A percentile compares a stretch with the other conserved stretches of the same genome.
Evolutionary conservation across 768 basidiomycete genomes (phyloP).

Genomic region (Sarcodon sp.): DNA sequence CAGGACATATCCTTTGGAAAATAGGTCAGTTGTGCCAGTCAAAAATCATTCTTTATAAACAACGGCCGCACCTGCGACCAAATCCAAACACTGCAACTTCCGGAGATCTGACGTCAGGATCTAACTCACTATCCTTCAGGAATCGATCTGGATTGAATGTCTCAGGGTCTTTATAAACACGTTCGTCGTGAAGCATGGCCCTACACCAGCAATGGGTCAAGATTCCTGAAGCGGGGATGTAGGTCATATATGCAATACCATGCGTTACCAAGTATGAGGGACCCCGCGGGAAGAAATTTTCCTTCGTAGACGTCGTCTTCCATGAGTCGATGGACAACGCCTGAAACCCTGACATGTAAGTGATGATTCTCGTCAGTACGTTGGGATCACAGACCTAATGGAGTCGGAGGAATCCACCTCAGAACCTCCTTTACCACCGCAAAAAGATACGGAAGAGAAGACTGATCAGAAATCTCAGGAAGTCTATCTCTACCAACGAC

Average conservation of each 20-base stretch:
- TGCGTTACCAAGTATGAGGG: slow-evolving; percentile 38
- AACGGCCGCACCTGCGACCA: too few relatives aligned
- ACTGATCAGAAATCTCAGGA: slow-evolving; percentile 45
- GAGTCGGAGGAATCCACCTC: slow-evolving; percentile 46
- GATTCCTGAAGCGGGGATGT: too few relatives aligned
- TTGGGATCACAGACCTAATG: slow-evolving; percentile 28
- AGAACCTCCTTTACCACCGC: slow-evolving; percentile 41
- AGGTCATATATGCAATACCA: too few relatives aligned
- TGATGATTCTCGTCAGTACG: too few relatives aligned
- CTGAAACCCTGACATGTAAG: background rate
- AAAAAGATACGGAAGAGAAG: slow-evolving; percentile 43
- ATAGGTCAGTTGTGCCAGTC: too few relatives aligned
- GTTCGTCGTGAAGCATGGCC: slow-evolving; percentile 3
- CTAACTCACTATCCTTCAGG: slow-evolving; percentile 1
- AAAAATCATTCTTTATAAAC: too few relatives aligned
- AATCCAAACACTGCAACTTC: slow-evolving; percentile 8
- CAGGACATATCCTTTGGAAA: slow-evolving; percentile 16
- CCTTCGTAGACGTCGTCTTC: slow-evolving; percentile 45
- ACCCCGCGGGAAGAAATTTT: slow-evolving; percentile 45
- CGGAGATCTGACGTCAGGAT: slow-evolving; percentile 3
- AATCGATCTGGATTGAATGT: slow-evolving; percentile 5
- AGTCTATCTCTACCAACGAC: slow-evolving; percentile 43
- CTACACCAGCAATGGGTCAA: too few relatives aligned
- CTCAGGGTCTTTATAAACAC: slow-evolving; percentile 2
- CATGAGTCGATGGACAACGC: slow-evolving; percentile 41